Evolutionary conservation across 768 basidiomycete genomes (phyloP).

Genomic region (Agrocybe chaxingu): DNA sequence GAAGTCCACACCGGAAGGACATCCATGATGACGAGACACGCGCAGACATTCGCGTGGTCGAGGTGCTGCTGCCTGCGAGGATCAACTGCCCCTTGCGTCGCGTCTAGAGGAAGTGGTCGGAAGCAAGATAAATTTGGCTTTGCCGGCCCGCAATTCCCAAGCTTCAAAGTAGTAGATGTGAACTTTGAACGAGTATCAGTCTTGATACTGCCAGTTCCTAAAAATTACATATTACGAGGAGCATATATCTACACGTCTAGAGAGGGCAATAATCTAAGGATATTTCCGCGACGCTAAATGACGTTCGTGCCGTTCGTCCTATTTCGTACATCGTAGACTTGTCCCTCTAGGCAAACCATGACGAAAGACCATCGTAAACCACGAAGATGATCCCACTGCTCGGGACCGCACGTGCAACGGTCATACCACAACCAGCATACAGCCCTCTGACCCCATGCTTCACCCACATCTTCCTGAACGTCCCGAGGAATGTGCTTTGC

Average conservation of each 20-base stretch:
- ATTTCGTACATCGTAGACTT: background rate
- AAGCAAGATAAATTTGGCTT: too few species aligned
- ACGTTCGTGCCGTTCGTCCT: background rate
- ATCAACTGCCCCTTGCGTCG: too few species aligned
- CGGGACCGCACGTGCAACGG: constrained; percentile 79
- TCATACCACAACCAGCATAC: constrained; percentile 93
- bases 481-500: constrained; percentile 46
- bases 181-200: too few species aligned
- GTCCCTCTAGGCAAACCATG: constrained; percentile 32
- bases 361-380: constrained; percentile 78
- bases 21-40: constrained; percentile 15
- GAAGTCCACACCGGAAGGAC: constrained; percentile 6
- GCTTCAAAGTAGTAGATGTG: too few species aligned
- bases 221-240: too few species aligned
- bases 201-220: too few species aligned
- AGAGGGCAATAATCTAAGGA: too few species aligned
- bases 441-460: constrained; percentile 78
- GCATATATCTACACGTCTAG: too few species aligned
- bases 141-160: too few species aligned
- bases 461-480: constrained; percentile 66
- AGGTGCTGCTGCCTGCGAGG: too few species aligned
- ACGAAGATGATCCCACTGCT: constrained; percentile 92
- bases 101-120: too few species aligned
- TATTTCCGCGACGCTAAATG: too few species aligned
- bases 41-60: constrained; percentile 12